Percentiles rank a stretch among this genome's conserved stretches.
Evolutionary conservation across 2,329 filamentous ascomycete species (phyloP).

Genomic region (Epichloe bromicola): DNA sequence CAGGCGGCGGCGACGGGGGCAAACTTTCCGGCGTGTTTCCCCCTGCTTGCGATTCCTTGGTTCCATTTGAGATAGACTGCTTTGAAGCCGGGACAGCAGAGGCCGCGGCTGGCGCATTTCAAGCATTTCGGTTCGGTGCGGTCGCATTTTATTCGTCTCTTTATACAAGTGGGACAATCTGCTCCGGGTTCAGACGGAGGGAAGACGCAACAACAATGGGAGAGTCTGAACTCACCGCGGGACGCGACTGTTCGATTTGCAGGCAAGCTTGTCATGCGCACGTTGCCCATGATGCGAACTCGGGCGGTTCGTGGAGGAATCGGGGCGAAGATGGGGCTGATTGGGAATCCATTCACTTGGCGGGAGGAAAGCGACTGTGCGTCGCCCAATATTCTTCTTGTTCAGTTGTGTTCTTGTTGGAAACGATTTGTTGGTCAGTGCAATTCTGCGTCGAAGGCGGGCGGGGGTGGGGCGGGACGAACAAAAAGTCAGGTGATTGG

Average conservation of each 20-base stretch:
- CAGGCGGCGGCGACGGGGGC: constrained; percentile 3
- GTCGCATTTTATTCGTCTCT: constrained; percentile 11
- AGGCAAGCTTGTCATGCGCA: constrained; percentile 9
- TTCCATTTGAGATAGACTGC: constrained; percentile 9
- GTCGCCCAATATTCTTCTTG: not conserved
- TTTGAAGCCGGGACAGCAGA: constrained; percentile 10
- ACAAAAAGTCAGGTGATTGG: too few relatives aligned
- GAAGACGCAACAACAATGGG: not conserved
- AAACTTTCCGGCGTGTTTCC: constrained; percentile 8
- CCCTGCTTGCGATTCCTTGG: constrained; percentile 13
- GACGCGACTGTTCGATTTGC: constrained; percentile 7
- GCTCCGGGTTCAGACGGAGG: not conserved
- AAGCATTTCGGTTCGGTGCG: constrained; percentile 9
- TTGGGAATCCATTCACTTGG: not conserved
- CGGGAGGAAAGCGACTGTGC: not conserved
- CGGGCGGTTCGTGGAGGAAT: not conserved
- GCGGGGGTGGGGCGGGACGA: too few relatives aligned
- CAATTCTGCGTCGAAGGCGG: too few relatives aligned
- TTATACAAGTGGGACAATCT: constrained; percentile 11
- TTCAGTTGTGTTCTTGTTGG: too few relatives aligned
- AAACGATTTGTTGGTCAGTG: too few relatives aligned
- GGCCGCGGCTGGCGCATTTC: constrained; percentile 10
- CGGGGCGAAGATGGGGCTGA: not conserved
- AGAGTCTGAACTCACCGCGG: constrained; percentile 5
- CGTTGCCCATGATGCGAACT: constrained; percentile 5